Evolutionary conservation across 2,329 filamentous ascomycete genomes (phyloP).

Genomic region (Ophiocordyceps polyrhachis-furcata): DNA sequence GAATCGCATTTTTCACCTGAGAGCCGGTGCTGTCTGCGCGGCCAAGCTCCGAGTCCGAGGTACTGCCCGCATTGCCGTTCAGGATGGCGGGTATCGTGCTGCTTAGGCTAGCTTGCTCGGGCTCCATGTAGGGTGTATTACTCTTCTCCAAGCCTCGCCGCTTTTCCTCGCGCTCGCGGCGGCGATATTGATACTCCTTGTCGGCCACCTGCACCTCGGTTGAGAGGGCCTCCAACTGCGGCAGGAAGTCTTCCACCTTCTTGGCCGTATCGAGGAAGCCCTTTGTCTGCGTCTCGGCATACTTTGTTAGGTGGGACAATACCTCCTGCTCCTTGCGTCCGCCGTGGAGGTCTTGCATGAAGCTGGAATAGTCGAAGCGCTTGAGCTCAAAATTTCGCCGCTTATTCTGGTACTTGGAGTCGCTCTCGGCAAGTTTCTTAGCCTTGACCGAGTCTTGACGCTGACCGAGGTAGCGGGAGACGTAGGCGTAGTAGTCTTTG

Average conservation of each 20-base stretch:
- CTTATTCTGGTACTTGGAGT: conserved; percentile 91
- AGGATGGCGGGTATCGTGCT: conserved; percentile 14
- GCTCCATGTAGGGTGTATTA: conserved; percentile 53
- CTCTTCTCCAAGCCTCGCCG: conserved; percentile 77
- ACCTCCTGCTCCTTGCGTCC: conserved; percentile 98
- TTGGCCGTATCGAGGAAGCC: conserved; percentile 68
- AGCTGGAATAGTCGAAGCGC: conserved; percentile 95
- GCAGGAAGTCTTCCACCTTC: conserved; percentile 70
- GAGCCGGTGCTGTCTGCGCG: conserved; percentile 59
- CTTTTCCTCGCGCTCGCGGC: conserved; percentile 92
- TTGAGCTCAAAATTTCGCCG: conserved; percentile 90
- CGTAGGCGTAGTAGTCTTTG: conserved; percentile 94
- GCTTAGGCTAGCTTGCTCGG: conserved; percentile 34
- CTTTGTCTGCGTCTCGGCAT: conserved; percentile 75
- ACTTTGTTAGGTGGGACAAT: conserved; percentile 81
- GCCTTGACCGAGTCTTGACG: conserved; percentile 90
- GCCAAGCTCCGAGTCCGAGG: conserved; percentile 50
- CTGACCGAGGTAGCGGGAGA: conserved; percentile 89
- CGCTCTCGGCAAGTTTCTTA: conserved; percentile 88
- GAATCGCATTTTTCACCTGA: conserved; percentile 35
- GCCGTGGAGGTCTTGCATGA: conserved; percentile 97
- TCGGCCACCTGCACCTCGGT: conserved; percentile 83
- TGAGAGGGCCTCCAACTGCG: conserved; percentile 75
- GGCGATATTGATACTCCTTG: conserved; percentile 90
- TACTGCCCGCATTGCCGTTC: conserved; percentile 28